Conservation (phyloP, 805 yeast genomes). For the Nakazawaea populi region DNA sequence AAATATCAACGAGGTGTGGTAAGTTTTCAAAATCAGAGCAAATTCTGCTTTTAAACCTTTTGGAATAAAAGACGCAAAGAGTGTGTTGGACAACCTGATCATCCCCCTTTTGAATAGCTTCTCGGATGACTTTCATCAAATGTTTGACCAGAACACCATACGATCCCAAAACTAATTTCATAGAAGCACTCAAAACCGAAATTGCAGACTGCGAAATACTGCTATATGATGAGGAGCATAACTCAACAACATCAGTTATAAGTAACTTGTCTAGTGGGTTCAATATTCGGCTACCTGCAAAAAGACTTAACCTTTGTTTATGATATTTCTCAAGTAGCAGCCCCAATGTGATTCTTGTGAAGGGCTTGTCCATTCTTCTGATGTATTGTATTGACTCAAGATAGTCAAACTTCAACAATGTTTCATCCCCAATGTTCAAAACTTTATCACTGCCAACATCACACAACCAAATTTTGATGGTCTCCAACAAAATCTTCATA, state of each 20-base stretch:
- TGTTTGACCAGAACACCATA: slow-evolving; percentile 47
- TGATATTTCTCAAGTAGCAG: slow-evolving; percentile 71
- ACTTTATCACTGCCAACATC: slow-evolving; percentile 74
- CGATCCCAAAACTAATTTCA: slow-evolving; percentile 65
- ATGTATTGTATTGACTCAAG: slow-evolving; percentile 57
- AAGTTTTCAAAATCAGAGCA: slow-evolving; percentile 52
- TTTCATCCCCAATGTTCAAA: slow-evolving; percentile 47
- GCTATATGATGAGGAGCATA: slow-evolving; percentile 66
- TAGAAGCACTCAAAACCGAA: slow-evolving; percentile 55
- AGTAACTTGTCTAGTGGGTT: slow-evolving; percentile 57
- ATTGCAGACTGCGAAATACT: slow-evolving; percentile 70
- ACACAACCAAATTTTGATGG: slow-evolving; percentile 69
- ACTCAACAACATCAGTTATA: slow-evolving; percentile 55
- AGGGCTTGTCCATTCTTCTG: slow-evolving; percentile 59
- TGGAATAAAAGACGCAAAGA: slow-evolving; percentile 49
- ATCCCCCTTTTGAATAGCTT: slow-evolving; percentile 43
- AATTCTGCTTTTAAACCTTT: slow-evolving; percentile 51
- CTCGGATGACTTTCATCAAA: slow-evolving; percentile 42
- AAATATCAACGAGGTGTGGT: slow-evolving; percentile 36
- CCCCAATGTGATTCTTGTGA: slow-evolving; percentile 74
- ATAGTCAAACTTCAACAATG: slow-evolving; percentile 48
- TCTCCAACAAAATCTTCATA: slow-evolving; percentile 55
- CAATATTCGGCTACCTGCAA: slow-evolving; percentile 68
- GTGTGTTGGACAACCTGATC: slow-evolving; percentile 59
- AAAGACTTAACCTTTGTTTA: slow-evolving; percentile 63